Base-by-base conservation (phyloP, 1,139 yeast species). In the Yamadazyma songkhlaensis region DNA sequence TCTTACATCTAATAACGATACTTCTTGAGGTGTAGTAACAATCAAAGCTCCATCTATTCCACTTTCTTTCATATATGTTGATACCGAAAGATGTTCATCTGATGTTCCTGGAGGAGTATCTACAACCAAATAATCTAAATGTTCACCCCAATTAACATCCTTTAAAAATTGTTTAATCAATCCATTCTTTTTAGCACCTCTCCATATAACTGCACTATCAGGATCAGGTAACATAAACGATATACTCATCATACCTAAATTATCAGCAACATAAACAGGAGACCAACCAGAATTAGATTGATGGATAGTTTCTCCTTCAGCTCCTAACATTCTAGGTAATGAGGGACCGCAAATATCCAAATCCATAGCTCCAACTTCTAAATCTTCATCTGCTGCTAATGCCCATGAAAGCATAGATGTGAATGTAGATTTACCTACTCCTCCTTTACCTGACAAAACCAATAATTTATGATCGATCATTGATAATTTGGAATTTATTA, bases 91-190 rank as follows among this genome's bases (percentile, higher is more conserved):
- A 60, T 94, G 99, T 58, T 94, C 99, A 59, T 94, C 99, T 0
- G 96, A 84, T 0, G 99, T 92, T 0, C 99, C 98, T 0, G 99
- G 99, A 0, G 98, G 99, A 0, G 99, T 94, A 53, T 94, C 99
- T 5, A 94, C 86, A 11, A 94, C 76, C 50, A 94, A 67, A 54
- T 87, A 92, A 60, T 94, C 97, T 40, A 94, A 67, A 38, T 51
- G 64, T 35, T 81, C 82, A 1, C 96, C 96, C 99, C 99, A 94
- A 51, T 88, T 88, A 2, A 92, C 97, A 52, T 92, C 97, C 56
- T 87, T 89, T 42, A 94, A 69, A 54, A 94, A 94, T 63, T 89
- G 96, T 54, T 94, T 94, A 41, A 94, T 92, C 33, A 94, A 69
- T 1, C 95, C 92, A 51, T 87, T 89, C 64, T 94, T 94, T 65